Base-by-base conservation (phyloP, 2,329 filamentous ascomycete genomes). In the Xylaria sp. region DNA sequence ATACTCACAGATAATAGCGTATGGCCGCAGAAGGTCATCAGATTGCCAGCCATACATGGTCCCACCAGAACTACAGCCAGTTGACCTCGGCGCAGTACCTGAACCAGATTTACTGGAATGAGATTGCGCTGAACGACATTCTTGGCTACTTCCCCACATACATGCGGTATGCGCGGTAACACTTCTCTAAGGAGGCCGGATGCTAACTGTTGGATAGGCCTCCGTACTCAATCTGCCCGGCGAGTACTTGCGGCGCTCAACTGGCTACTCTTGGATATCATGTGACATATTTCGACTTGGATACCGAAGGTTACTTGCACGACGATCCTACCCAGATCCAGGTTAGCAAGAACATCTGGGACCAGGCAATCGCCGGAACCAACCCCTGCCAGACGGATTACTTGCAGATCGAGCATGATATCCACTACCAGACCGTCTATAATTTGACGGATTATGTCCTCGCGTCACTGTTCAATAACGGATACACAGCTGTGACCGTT, bases 401-500 rank as follows among this genome's bases (percentile, higher is more conserved):
- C 53, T 65, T 73, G 61, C 65, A 72, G 57, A 73, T 75, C 59
- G 74, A 81, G 63, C 79, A 81, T 65, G 79, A 81, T 65, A 77
- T 80, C 56, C 77, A 80, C 64, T 69, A 74, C 51, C 74, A 78
- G 66, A 74, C 74, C 3, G 78, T 79, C n/a, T 73, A 76, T 58
- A 78, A 79, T 61, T 71, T 81, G 47, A 79, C 76, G 9, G 73
- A 76, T 19, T 78, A 78, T 66, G 72, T 80, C 55, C 68, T 80
- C 34, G 66, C 69, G 18, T 73, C 73, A 23, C 72, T 83, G 10
- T 72, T 74, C 54, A 65, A 65, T 4, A 71, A 76, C 39, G 80
- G 80, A 1, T 78, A 75, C 61, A 66, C 67, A 50, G 76, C 76
- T 57, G 81, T 83, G 42, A 81, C 81, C 3, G 79, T 84, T 4